Evolutionary conservation across 2,329 filamentous ascomycete species (phyloP).

Genomic region (Phaeosphaeriaceae sp.): DNA sequence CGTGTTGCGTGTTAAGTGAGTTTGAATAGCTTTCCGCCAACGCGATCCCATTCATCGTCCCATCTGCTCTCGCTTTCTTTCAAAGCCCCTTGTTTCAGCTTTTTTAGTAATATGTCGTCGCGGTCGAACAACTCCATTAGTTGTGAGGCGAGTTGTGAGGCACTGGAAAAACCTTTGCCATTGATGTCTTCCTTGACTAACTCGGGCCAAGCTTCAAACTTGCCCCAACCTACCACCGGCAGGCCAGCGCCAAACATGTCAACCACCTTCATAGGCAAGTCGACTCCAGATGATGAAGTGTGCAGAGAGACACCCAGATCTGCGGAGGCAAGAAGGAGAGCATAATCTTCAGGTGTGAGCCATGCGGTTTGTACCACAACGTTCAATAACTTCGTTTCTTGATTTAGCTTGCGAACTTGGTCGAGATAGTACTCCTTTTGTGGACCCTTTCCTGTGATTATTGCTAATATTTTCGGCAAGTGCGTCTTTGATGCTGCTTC

Average conservation of each 20-base stretch:
- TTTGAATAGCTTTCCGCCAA: conserved; percentile 73
- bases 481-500: conserved; percentile 53
- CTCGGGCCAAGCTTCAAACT: conserved; percentile 88
- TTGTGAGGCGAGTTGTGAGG: conserved; percentile 67
- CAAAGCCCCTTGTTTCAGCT: conserved; percentile 71
- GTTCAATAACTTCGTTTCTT: conserved; percentile 68
- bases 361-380: conserved; percentile 82
- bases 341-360: conserved; percentile 84
- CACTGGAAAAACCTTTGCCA: conserved; percentile 80
- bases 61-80: conserved; percentile 78
- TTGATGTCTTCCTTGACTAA: conserved; percentile 88
- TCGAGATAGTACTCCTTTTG: conserved; percentile 77
- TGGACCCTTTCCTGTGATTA: conserved; percentile 95
- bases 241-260: conserved; percentile 98
- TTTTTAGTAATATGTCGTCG: conserved; percentile 61
- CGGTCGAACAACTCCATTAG: conserved; percentile 69
- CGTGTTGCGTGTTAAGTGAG: background rate
- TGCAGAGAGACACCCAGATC: conserved; percentile 92
- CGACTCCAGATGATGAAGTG: conserved; percentile 91
- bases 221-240: conserved; percentile 84
- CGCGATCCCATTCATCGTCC: conserved; percentile 91
- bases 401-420: conserved; percentile 67
- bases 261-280: conserved; percentile 98
- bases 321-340: conserved; percentile 79
- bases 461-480: conserved; percentile 74